Evolutionary conservation across 2,329 filamentous ascomycete species (phyloP).

Genomic region (Bertia moriformis): DNA sequence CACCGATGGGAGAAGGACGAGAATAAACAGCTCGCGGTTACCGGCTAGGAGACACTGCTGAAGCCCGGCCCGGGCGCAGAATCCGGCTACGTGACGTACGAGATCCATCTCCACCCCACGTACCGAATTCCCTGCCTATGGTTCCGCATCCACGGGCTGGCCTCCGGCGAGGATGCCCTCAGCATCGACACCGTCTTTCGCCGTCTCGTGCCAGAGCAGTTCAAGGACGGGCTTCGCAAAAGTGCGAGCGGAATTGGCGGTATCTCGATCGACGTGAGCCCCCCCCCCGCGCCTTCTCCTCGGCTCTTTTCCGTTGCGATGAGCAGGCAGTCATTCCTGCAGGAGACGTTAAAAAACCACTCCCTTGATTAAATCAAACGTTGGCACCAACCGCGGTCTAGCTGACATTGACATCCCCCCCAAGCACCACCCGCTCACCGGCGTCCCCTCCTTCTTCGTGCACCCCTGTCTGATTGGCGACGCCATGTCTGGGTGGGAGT

Average conservation of each 20-base stretch:
- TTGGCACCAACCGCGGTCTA: too few species aligned
- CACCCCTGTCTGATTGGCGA: constrained; percentile 84
- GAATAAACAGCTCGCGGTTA: constrained; percentile 22
- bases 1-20: constrained; percentile 4
- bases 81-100: constrained; percentile 45
- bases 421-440: constrained; percentile 71
- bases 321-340: too few species aligned
- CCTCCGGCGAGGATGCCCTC: constrained; percentile 37
- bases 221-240: constrained; percentile 41
- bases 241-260: constrained; percentile 52
- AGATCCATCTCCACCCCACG: constrained; percentile 61
- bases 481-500: constrained; percentile 56
- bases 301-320: constrained; percentile 13
- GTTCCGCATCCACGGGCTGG: constrained; percentile 51
- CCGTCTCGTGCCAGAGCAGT: constrained; percentile 52
- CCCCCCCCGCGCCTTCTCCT: constrained; percentile 2
- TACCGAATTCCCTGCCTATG: constrained; percentile 65
- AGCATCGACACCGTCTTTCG: constrained; percentile 58
- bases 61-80: constrained; percentile 12
- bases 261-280: constrained; percentile 65
- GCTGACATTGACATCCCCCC: constrained; percentile 18
- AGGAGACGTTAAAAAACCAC: too few species aligned
- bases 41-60: too few species aligned
- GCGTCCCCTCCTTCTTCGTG: constrained; percentile 70
- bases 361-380: too few species aligned